Conservation (phyloP, 176 grass and related monocot species). For the Bonia amplexicaulis region DNA sequence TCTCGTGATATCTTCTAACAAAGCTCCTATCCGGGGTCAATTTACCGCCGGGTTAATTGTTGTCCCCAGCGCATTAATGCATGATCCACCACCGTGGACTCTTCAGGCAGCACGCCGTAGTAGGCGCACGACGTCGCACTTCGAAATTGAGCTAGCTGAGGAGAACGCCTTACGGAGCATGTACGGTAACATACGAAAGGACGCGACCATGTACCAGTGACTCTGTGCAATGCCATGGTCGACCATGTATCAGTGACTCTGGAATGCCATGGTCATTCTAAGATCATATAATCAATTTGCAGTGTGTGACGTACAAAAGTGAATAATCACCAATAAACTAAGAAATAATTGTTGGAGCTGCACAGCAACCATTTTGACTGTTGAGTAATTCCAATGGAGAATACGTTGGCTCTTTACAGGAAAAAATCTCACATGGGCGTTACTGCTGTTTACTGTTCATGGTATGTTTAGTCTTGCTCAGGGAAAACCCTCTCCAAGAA, state of each 20-base stretch:
- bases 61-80: too few species aligned
- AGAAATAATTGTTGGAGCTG: neutral
- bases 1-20: too few species aligned
- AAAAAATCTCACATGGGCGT: neutral
- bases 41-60: too few species aligned
- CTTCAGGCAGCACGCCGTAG: too few species aligned
- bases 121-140: too few species aligned
- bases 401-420: too few species aligned
- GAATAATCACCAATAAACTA: neutral
- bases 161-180: neutral
- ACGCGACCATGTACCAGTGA: neutral
- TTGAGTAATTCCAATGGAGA: too few species aligned
- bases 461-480: slow-evolving; percentile 32
- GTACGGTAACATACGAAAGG: neutral
- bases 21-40: too few species aligned
- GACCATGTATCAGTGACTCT: too few species aligned
- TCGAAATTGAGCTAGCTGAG: neutral
- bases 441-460: slow-evolving; percentile 11
- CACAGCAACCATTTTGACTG: neutral
- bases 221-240: too few species aligned
- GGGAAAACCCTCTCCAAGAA: slow-evolving; percentile 84
- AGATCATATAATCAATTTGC: neutral
- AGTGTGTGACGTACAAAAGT: neutral
- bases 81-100: too few species aligned
- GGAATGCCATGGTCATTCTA: neutral